Conservation (phyloP, 768 basidiomycete species). For the Suillus occidentalis region DNA sequence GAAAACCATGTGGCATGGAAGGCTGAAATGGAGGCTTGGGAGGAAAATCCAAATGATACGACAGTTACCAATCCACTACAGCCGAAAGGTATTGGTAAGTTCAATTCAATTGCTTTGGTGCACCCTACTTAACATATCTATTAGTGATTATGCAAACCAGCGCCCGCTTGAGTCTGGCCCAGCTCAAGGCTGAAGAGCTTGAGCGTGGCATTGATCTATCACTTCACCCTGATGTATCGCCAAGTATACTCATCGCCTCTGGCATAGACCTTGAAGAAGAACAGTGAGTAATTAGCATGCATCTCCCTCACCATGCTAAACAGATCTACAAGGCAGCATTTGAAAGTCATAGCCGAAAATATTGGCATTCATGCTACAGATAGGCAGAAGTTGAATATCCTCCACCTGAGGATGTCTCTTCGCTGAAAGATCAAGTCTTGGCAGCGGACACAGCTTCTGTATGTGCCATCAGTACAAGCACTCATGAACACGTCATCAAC, state of each 20-base stretch:
- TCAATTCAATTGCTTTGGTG: neutral
- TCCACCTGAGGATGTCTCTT: neutral
- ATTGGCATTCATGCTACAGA: neutral
- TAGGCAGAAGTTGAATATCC: neutral
- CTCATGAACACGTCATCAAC: neutral
- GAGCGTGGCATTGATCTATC: neutral
- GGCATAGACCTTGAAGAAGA: conserved; percentile 19
- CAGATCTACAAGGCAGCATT: neutral
- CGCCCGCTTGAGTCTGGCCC: conserved; percentile 21
- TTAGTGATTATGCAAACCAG: conserved; percentile 14
- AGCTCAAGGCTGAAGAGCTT: conserved; percentile 21
- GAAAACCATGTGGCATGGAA: conserved; percentile 18
- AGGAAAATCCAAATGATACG: conserved; percentile 15
- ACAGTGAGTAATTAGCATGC: conserved; percentile 9
- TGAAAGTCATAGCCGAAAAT: neutral
- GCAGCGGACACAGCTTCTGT: neutral
- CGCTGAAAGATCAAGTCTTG: neutral
- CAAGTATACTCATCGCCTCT: conserved; percentile 11
- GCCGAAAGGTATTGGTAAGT: conserved; percentile 12
- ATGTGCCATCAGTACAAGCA: neutral
- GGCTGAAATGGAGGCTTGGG: conserved; percentile 20
- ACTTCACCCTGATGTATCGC: conserved; percentile 11
- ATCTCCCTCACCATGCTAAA: conserved; percentile 1
- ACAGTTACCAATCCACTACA: conserved; percentile 19
- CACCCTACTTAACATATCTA: neutral